Evolutionary conservation across 768 basidiomycete genomes (phyloP), one percentile per base, ranked within the genome.

Genomic region (Psilocybe tampanensis): DNA sequence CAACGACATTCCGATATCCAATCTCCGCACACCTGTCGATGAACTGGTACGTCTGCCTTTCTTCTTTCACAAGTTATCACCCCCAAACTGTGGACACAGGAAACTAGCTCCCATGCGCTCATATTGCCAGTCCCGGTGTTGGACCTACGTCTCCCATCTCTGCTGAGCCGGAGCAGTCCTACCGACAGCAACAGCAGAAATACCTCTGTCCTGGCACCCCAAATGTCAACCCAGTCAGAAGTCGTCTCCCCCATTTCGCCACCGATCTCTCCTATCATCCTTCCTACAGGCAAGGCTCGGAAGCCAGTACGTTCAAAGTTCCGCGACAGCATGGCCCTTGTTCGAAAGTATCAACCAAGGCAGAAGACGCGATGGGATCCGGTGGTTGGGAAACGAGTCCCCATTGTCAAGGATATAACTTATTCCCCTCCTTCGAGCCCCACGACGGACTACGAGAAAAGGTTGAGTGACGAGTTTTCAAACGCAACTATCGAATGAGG

Each of bases 291-390:
- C n/a, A 23, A 47, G 33, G 3, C 32, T n/a, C 45, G 42, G 11
- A 41, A n/a, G 15, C 36, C 36, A 7, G 19, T 9, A 13, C 54
- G 19, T 8, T n/a, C 24, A 29, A 47, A 26, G 18, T 44, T 42
- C 45, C 18, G 18, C 8, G 29, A 47, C 22, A 34, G 39, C 41
- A 52, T 33, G 41, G 18, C 15, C 17, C 56, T 17, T 45, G 41
- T 44, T 23, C 50, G n/a, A n/a, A 47, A 52, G n/a, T 19, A 32
- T 6, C 45, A 26, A 8, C 33, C 45, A 9, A 54, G 61, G 13
- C 51, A 45, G 18, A 63, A 63, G 41, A 63, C 58, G 2, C 48
- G 50, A 33, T 62, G 61, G 61, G 61, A 62, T 34, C 47, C 58
- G 18, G 32, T 15, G 26, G 39, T 21, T 3, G 61, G 61, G 2